Conservation (phyloP, 1,139 yeast genomes). For the Schizosaccharomyces versatilis region DNA sequence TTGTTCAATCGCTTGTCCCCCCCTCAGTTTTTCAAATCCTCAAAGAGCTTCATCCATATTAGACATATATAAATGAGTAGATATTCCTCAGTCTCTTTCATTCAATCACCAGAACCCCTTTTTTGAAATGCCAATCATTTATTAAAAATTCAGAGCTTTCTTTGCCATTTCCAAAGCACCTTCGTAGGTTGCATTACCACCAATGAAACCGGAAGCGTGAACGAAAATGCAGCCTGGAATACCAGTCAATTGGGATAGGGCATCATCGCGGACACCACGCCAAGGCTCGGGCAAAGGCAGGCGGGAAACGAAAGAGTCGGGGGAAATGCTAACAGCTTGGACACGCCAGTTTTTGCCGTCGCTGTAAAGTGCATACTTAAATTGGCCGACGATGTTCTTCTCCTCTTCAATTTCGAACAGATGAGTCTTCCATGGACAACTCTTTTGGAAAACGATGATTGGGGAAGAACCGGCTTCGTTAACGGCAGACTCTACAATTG, state of each 20-base stretch:
- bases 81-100: background rate
- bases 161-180: conserved; percentile 61
- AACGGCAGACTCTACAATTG: conserved; percentile 51
- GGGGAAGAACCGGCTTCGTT: conserved; percentile 33
- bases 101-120: background rate
- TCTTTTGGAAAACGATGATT: conserved; percentile 45
- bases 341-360: conserved; percentile 70
- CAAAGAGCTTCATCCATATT: background rate
- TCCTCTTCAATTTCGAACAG: conserved; percentile 53
- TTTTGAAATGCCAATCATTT: background rate
- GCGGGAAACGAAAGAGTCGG: conserved; percentile 52
- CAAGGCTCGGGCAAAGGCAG: conserved; percentile 70
- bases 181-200: conserved; percentile 69
- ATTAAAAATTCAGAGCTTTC: conserved; percentile 21
- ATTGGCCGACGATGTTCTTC: conserved; percentile 29
- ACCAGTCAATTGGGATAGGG: conserved; percentile 47
- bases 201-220: conserved; percentile 94
- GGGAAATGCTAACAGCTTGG: conserved; percentile 64
- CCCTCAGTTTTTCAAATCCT: background rate
- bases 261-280: conserved; percentile 87
- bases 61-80: background rate
- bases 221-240: conserved; percentile 71
- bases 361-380: conserved; percentile 57
- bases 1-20: background rate
- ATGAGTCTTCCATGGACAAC: conserved; percentile 92